Conservation (phyloP, 2,329 filamentous ascomycete genomes). For the Sphaerulina populicola region DNA sequence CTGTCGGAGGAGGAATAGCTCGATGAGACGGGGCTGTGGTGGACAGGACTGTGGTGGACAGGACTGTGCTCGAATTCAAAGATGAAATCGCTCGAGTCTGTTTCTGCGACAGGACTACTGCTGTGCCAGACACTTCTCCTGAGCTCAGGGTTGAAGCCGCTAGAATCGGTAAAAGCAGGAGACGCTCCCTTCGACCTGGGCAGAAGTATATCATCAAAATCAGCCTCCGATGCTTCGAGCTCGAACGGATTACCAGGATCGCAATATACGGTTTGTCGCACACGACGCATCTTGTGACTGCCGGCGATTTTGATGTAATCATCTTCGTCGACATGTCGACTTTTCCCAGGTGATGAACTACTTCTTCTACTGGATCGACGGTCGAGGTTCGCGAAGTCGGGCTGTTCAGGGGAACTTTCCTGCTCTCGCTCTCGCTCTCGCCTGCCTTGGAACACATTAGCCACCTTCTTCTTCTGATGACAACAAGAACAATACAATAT, state of each 20-base stretch:
- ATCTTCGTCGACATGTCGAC: conserved; percentile 15
- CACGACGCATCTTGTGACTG: conserved; percentile 11
- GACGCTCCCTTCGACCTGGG: not conserved
- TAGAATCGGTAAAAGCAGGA: conserved; percentile 2
- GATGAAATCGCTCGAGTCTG: conserved; percentile 1
- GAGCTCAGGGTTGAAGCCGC: conserved; percentile 4
- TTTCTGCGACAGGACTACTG: not conserved
- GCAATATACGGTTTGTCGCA: conserved; percentile 24
- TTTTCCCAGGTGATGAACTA: conserved; percentile 7
- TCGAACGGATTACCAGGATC: conserved; percentile 27
- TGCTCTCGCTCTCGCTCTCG: not conserved
- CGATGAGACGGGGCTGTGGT: not conserved
- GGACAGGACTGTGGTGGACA: not conserved
- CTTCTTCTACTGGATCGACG: conserved; percentile 3
- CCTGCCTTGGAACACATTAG: not conserved
- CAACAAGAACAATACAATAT: no score
- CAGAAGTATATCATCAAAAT: not conserved
- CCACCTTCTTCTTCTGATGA: no score
- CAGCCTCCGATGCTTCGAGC: not conserved
- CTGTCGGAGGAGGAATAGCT: not conserved
- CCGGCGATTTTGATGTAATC: conserved; percentile 16
- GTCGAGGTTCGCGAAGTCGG: not conserved
- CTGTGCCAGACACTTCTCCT: not conserved
- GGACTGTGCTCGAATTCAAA: not conserved
- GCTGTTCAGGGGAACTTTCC: not conserved